These are phyloP conservation scores for Saturnispora halmiae DNA, from an alignment of 805 yeast species.

Conservation along the genomic window DNA sequence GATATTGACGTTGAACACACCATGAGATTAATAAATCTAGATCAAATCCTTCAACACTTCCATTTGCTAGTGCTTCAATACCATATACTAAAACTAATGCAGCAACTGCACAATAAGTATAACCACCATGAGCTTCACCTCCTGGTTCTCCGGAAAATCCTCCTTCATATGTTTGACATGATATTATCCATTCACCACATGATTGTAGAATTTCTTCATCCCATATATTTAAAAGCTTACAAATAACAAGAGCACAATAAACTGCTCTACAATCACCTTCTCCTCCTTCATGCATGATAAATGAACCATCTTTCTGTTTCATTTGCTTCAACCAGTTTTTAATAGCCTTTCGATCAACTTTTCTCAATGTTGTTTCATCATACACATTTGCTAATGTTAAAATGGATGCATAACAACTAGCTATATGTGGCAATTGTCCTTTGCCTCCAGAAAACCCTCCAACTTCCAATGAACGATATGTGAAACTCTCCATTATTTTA, in stretches of 20 bases:
- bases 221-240: conserved; percentile 52
- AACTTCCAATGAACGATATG: conserved; percentile 20
- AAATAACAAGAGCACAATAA: conserved; percentile 75
- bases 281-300: conserved; percentile 65
- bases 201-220: conserved; percentile 50
- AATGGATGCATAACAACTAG: conserved; percentile 73
- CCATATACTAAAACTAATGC: conserved; percentile 37
- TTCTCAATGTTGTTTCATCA: conserved; percentile 31
- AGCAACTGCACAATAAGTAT: conserved; percentile 83
- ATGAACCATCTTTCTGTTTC: conserved; percentile 67
- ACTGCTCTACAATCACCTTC: conserved; percentile 81
- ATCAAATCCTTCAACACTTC: conserved; percentile 29
- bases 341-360: conserved; percentile 38
- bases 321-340: conserved; percentile 57
- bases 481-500: conserved; percentile 10
- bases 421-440: conserved; percentile 76
- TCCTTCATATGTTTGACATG: conserved; percentile 89
- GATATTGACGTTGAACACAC: conserved; percentile 61
- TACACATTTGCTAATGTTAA: conserved; percentile 49
- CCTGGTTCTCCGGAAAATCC: conserved; percentile 83
- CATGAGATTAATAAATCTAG: conserved; percentile 49
- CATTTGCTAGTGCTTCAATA: conserved; percentile 30
- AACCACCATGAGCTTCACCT: conserved; percentile 96
- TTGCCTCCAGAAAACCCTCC: conserved; percentile 68
- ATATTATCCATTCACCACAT: conserved; percentile 48